These are phyloP conservation scores for Phaeoacremonium minimum DNA, from an alignment of 2,329 filamentous ascomycete species.

Conservation along the genomic window DNA sequence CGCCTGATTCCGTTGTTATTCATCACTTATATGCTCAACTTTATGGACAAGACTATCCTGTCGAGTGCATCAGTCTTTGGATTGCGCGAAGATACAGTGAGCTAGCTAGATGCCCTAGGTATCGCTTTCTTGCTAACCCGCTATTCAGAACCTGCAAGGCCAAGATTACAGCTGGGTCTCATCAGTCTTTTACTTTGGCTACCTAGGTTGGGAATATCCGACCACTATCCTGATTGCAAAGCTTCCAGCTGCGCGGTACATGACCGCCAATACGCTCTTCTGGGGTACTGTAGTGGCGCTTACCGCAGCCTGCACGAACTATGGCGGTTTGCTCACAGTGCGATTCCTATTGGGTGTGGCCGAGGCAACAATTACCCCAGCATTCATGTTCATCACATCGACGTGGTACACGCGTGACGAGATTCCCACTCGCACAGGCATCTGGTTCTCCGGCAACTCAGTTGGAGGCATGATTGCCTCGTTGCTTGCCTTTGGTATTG, in stretches of 20 bases:
- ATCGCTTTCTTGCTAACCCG: not conserved
- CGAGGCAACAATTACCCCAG: slow-evolving; percentile 50
- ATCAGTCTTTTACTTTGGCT: slow-evolving; percentile 39
- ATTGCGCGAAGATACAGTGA: slow-evolving; percentile 40
- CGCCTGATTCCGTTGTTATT: slow-evolving; percentile 52
- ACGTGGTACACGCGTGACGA: slow-evolving; percentile 55
- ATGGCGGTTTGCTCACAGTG: slow-evolving; percentile 41
- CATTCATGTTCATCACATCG: slow-evolving; percentile 51
- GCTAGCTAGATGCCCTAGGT: not conserved
- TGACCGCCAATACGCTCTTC: slow-evolving; percentile 40
- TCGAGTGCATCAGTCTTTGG: slow-evolving; percentile 54
- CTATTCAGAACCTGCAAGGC: slow-evolving; percentile 26
- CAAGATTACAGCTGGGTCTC: slow-evolving; percentile 41
- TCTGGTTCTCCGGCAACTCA: slow-evolving; percentile 52
- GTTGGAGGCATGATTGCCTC: slow-evolving; percentile 43
- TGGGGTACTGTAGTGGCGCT: slow-evolving; percentile 44
- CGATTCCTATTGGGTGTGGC: slow-evolving; percentile 51
- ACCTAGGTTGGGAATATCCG: slow-evolving; percentile 31
- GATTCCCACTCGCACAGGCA: slow-evolving; percentile 47
- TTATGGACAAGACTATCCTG: slow-evolving; percentile 57
- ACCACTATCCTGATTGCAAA: slow-evolving; percentile 40
- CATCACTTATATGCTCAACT: slow-evolving; percentile 54
- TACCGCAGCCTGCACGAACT: slow-evolving; percentile 41
- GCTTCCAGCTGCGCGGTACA: slow-evolving; percentile 41
- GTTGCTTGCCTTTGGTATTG: slow-evolving; percentile 50